phyloP scores from a whole-genome alignment of 1,139 yeast genomes.

The Blastobotrys apis region DNA sequence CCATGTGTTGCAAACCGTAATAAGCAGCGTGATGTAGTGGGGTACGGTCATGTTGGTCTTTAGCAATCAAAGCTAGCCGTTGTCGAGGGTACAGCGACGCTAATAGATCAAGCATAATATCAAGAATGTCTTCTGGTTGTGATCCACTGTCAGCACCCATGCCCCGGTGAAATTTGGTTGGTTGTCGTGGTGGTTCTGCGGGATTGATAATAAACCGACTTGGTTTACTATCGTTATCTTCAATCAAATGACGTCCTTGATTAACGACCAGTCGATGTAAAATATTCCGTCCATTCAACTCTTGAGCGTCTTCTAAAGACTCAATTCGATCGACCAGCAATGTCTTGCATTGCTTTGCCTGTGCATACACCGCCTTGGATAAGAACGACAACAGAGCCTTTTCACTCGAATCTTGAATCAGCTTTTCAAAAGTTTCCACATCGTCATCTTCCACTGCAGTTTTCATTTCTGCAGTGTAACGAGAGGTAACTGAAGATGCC shows the following conservation, averaged over 20 bases:
- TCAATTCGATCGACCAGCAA: constrained; percentile 46
- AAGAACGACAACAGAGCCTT: constrained; percentile 52
- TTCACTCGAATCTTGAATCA: constrained; percentile 22
- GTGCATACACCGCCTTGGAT: constrained; percentile 56
- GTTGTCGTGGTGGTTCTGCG: constrained; percentile 46
- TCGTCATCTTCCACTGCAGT: constrained; percentile 28
- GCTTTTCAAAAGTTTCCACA: constrained; percentile 24
- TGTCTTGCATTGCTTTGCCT: constrained; percentile 54
- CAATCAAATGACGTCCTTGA: constrained; percentile 52
- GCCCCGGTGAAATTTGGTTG: constrained; percentile 19
- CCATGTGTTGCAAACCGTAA: constrained; percentile 68
- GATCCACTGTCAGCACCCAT: constrained; percentile 13
- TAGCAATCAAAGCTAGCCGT: constrained; percentile 52
- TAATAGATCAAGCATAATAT: constrained; percentile 51
- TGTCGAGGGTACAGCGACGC: constrained; percentile 50
- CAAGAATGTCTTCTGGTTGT: constrained; percentile 41
- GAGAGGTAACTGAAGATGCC: constrained; percentile 12
- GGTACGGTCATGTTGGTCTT: constrained; percentile 74
- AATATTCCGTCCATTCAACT: constrained; percentile 77
- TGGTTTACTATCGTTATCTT: constrained; percentile 7
- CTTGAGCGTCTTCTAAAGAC: constrained; percentile 57
- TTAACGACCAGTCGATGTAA: constrained; percentile 78
- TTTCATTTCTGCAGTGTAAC: constrained; percentile 20
- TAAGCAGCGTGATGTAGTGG: constrained; percentile 91
- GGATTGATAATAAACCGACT: constrained; percentile 39